Conservation (phyloP, 1,139 yeast species). For the Saccharomyces hybrid region DNA sequence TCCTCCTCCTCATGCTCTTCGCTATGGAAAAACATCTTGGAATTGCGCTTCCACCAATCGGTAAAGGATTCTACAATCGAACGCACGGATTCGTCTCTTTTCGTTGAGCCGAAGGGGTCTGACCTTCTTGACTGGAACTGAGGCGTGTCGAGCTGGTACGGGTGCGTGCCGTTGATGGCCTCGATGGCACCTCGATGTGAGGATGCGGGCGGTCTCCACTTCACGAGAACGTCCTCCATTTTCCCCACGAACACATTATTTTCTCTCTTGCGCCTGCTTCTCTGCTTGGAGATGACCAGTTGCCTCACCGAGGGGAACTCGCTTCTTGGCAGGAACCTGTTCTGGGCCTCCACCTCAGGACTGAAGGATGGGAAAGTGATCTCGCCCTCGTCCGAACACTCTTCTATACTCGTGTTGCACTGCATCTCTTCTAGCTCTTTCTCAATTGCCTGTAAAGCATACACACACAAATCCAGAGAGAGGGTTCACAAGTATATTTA, state of each 20-base stretch:
- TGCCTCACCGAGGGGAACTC: slow-evolving; percentile 24
- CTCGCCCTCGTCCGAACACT: not conserved
- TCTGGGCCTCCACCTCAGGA: not conserved
- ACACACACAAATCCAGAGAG: not conserved
- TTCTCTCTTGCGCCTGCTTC: slow-evolving; percentile 23
- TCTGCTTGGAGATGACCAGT: slow-evolving; percentile 29
- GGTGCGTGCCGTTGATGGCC: slow-evolving; percentile 24
- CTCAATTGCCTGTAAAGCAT: not conserved
- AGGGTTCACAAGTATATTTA: not conserved
- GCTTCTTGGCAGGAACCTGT: slow-evolving; percentile 12
- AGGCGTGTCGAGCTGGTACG: slow-evolving; percentile 13
- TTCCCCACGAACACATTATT: slow-evolving; percentile 35
- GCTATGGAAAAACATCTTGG: not conserved
- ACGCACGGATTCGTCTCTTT: not conserved
- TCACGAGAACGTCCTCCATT: slow-evolving; percentile 45
- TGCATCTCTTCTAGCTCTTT: not conserved
- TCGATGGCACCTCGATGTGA: slow-evolving; percentile 28
- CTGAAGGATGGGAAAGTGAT: not conserved
- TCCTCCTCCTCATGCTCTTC: not conserved
- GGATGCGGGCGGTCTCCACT: slow-evolving; percentile 48
- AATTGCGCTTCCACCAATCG: slow-evolving; percentile 5
- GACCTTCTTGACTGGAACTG: not conserved
- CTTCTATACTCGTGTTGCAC: not conserved
- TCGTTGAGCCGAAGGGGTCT: not conserved
- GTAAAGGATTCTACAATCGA: slow-evolving; percentile 3